Conservation (phyloP, 805 yeast species). For the Torulaspora gathmanii region DNA sequence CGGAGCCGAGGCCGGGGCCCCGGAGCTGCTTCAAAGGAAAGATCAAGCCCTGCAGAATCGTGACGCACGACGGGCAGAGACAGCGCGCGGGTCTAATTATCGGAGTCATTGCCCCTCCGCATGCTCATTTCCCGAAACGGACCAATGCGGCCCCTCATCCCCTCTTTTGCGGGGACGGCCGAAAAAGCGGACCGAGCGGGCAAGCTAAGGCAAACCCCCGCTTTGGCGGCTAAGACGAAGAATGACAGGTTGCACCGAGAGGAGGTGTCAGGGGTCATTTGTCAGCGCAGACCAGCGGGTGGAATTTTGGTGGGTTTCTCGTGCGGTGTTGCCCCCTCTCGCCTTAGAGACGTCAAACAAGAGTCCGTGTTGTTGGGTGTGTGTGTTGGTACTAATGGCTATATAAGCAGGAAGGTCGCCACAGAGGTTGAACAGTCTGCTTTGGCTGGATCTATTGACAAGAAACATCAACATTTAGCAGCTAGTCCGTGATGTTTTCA, state of each 20-base stretch:
- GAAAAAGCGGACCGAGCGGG: background rate
- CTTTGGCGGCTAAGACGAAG: background rate
- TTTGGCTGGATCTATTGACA: no score
- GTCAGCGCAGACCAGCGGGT: no score
- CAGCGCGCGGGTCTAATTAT: no score
- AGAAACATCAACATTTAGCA: no score
- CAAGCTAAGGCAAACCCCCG: background rate
- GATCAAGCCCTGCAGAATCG: no score
- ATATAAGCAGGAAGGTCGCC: background rate
- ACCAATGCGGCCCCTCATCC: background rate
- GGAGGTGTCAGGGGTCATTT: background rate
- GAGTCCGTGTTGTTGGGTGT: background rate
- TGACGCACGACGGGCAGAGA: no score
- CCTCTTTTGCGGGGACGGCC: background rate
- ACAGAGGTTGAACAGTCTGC: no score
- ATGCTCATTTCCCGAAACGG: background rate
- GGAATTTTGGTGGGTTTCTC: background rate
- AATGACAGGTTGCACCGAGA: background rate
- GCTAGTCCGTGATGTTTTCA: slow-evolving; percentile 7
- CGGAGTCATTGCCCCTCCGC: no score
- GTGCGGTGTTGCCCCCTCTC: background rate
- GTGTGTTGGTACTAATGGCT: background rate
- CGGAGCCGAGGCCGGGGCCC: background rate
- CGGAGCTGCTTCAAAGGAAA: background rate
- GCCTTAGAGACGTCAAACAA: background rate